Percentiles rank a stretch among this genome's conserved stretches.
Evolutionary conservation across 169 alveolate genomes (phyloP).

Genomic region (Plasmodium inui): DNA sequence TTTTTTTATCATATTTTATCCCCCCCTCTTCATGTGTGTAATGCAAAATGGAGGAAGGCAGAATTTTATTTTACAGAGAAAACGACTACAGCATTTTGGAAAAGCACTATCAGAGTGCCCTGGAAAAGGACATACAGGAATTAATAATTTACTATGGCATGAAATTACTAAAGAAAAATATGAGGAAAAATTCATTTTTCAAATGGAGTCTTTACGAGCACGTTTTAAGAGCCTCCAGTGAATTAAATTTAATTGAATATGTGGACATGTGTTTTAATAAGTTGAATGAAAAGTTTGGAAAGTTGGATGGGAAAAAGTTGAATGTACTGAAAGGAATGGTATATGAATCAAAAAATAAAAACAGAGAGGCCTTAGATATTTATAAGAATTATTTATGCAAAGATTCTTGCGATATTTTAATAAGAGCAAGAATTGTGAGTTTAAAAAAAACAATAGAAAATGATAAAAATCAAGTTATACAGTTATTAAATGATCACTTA

Average conservation of each 20-base stretch:
- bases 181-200: constrained; percentile 7
- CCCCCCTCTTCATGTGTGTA: background rate
- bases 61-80: constrained; percentile 1
- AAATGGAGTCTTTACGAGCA: constrained; percentile 63
- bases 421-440: constrained; percentile 66
- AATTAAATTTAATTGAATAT: constrained; percentile 57
- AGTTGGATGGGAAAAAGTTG: constrained; percentile 40
- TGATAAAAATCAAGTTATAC: constrained; percentile 69
- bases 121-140: constrained; percentile 62
- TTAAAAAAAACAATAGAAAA: constrained; percentile 46
- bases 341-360: constrained; percentile 51
- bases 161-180: constrained; percentile 25
- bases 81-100: constrained; percentile 11
- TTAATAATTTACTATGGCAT: constrained; percentile 40
- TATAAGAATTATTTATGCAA: constrained; percentile 36
- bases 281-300: constrained; percentile 44
- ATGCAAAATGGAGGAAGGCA: constrained; percentile 48
- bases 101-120: constrained; percentile 20
- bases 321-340: constrained; percentile 65
- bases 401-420: constrained; percentile 23
- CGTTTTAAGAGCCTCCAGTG: constrained; percentile 43
- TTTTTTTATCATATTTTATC: background rate
- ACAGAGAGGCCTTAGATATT: constrained; percentile 50
- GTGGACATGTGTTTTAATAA: constrained; percentile 50
- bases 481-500: constrained; percentile 75